Base-by-base conservation (phyloP, 108 stramenopile species). In the Epithemia pelagica region DNA sequence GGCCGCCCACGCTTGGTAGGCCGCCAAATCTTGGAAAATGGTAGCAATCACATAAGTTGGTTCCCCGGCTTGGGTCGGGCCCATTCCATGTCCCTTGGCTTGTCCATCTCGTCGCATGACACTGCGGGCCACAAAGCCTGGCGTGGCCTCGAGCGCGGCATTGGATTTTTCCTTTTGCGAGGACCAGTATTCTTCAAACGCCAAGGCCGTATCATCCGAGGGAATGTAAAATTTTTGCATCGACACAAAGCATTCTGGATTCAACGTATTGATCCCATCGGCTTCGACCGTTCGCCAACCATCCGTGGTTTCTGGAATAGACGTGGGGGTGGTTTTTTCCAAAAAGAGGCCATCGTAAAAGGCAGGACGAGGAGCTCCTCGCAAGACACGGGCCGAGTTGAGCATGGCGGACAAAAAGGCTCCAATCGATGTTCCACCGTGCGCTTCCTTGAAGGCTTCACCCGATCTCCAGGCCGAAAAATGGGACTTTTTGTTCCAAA, bases 391-490 rank as follows among this genome's bases (percentile, higher is more conserved):
- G 15, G 87, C 87, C 23, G 77, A 78, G 54, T 65, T 78, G 53
- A 94, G 77, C 92, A 90, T 90, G 65, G 87, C 89, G 29, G 82
- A 74, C 15, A 92, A 57, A 61, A 92, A 94, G 24, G 86, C 88
- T 32, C 82, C 76, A 56, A 87, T 83, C 23, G 78, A 79, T n/a
- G 89, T 94, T 5, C 94, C 94, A 3, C 94, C 91, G 74, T 95
- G 94, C 2, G 94, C 94, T 68, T 95, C 91, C 75, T 89, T 92
- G 78, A 95, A 95, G 28, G 91, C 94, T 15, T 95, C 90, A 28
- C 94, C 94, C 32, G 55, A 67, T 19, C 91, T 23, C 91, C 94
- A 95, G 19, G 84, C 83, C 33, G 77, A 75, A 74, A 95, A 95
- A 54, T 90, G 66, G 28, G 79, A 78, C 76, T 95, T 95, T 61